These are phyloP conservation scores for Mycena leptocephala DNA, from an alignment of 768 basidiomycete species.

Conservation along the genomic window DNA sequence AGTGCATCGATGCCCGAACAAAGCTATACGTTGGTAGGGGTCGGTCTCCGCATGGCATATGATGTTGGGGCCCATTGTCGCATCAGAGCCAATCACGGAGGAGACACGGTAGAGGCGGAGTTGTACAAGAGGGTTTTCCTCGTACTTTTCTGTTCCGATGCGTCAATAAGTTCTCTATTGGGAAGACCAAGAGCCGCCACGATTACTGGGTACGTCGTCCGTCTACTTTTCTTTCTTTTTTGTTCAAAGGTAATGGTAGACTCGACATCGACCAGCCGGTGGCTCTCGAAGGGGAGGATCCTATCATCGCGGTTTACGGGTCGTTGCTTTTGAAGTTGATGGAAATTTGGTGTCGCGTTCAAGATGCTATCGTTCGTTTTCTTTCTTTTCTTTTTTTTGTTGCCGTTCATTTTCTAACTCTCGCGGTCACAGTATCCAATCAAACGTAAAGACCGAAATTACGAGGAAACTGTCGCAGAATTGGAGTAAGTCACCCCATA, in stretches of 20 bases:
- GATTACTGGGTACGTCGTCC: conserved; percentile 64
- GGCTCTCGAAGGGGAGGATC: conserved; percentile 72
- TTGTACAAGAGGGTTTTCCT: conserved; percentile 66
- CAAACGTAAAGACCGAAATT: conserved; percentile 50
- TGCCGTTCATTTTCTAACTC: conserved; percentile 16
- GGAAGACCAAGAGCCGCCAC: conserved; percentile 69
- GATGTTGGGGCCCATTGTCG: conserved; percentile 65
- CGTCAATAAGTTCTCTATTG: conserved; percentile 43
- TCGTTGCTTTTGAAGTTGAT: conserved; percentile 61
- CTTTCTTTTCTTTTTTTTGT: neutral
- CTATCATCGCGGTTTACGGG: conserved; percentile 58
- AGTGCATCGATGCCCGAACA: conserved; percentile 44
- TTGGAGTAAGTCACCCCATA: conserved; percentile 57
- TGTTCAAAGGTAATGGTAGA: conserved; percentile 44
- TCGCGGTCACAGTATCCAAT: conserved; percentile 55
- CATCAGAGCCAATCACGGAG: conserved; percentile 46
- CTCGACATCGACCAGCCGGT: conserved; percentile 67
- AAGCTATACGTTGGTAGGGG: conserved; percentile 55
- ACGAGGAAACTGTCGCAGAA: conserved; percentile 71
- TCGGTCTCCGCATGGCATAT: conserved; percentile 53
- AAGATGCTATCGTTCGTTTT: conserved; percentile 59
- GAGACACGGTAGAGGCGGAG: conserved; percentile 59
- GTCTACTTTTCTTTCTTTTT: neutral
- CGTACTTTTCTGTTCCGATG: conserved; percentile 42
- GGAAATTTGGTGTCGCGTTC: conserved; percentile 60